Evolutionary conservation across 805 yeast species (phyloP).

Genomic region (Metschnikowia gruessii): DNA sequence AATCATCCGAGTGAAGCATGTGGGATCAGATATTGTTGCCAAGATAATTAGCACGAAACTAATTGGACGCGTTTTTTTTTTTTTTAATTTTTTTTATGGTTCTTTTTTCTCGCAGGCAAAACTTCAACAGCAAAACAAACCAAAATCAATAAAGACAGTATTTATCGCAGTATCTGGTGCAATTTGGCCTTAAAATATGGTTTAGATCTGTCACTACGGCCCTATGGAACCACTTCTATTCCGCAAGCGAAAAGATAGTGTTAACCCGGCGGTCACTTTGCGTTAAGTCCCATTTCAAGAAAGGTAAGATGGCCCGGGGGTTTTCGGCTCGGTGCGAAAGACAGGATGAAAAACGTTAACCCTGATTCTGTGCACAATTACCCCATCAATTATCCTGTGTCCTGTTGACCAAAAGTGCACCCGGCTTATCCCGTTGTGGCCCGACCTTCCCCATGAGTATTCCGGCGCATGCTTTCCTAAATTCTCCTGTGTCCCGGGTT

Average conservation of each 20-base stretch:
- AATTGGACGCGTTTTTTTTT: neutral
- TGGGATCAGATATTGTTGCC: neutral
- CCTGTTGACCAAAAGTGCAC: neutral
- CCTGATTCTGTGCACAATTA: conserved; percentile 1
- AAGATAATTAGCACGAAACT: neutral
- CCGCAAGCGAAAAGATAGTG: neutral
- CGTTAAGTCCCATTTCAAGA: neutral
- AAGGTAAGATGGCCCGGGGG: conserved; percentile 6
- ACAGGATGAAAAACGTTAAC: conserved; percentile 3
- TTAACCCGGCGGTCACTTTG: neutral
- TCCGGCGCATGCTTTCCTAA: conserved; percentile 10
- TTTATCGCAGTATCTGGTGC: too few species aligned
- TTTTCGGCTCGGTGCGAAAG: conserved; percentile 1
- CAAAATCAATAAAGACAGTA: too few species aligned
- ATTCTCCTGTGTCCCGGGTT: conserved; percentile 15
- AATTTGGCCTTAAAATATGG: too few species aligned
- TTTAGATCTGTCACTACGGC: too few species aligned
- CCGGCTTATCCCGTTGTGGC: conserved; percentile 10
- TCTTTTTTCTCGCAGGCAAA: too few species aligned
- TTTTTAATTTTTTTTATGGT: too few species aligned
- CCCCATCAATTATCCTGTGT: conserved; percentile 7
- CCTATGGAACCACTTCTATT: too few species aligned
- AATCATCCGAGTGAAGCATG: too few species aligned
- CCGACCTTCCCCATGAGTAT: conserved; percentile 11
- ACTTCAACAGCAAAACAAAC: neutral